phyloP scores from a whole-genome alignment of 1,284 basidiomycete species.

The Ceratobasidium papillatum region DNA sequence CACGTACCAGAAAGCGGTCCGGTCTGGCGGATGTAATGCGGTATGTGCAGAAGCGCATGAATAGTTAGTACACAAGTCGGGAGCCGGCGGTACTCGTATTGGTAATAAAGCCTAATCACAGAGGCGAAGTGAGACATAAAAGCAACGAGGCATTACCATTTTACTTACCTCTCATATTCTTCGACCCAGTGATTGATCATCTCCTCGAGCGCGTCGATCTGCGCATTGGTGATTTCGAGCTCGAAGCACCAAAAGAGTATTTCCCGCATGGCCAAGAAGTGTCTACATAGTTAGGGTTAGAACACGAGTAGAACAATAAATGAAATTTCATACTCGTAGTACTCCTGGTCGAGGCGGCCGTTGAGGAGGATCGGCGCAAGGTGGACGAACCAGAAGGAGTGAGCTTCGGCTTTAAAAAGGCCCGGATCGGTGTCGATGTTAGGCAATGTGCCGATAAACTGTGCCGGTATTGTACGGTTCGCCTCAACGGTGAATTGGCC shows the following conservation, averaged over 20 bases:
- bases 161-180: constrained; percentile 56
- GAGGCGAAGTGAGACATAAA: not conserved
- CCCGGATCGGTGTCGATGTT: constrained; percentile 53
- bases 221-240: constrained; percentile 52
- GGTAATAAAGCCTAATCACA: constrained; percentile 55
- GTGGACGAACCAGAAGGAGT: constrained; percentile 12
- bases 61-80: constrained; percentile 55
- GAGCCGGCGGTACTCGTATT: constrained; percentile 50
- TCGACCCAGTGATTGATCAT: constrained; percentile 57
- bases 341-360: not conserved
- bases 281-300: constrained; percentile 45
- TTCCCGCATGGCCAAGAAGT: constrained; percentile 56
- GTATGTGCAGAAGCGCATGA: constrained; percentile 57
- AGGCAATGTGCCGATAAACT: constrained; percentile 46
- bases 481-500: constrained; percentile 16
- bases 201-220: constrained; percentile 51
- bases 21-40: constrained; percentile 49
- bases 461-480: constrained; percentile 36
- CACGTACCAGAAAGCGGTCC: constrained; percentile 59
- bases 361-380: constrained; percentile 31
- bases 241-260: constrained; percentile 57
- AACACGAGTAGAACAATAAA: constrained; percentile 41
- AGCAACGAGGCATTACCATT: not conserved
- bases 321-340: constrained; percentile 53
- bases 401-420: constrained; percentile 44